These are phyloP conservation scores for Apophysomyces variabilis DNA, from an alignment of 371 early-diverging fungal species.

Conservation along the genomic window DNA sequence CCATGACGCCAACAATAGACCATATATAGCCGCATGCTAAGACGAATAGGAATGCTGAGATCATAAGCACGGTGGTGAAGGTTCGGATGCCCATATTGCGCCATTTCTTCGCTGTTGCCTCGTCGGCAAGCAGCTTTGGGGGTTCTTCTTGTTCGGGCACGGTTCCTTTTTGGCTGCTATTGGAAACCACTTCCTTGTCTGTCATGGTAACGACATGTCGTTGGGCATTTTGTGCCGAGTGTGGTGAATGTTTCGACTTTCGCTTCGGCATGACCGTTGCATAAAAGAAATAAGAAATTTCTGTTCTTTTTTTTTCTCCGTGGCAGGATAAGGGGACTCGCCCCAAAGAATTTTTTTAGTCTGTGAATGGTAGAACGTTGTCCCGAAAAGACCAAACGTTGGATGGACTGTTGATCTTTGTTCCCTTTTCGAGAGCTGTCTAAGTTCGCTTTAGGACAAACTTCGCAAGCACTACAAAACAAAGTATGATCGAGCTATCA, in stretches of 20 bases:
- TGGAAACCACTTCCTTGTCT: not conserved
- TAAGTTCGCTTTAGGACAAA: too few species aligned
- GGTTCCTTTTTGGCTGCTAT: not conserved
- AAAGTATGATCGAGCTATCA: too few species aligned
- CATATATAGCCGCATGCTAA: conserved; percentile 80
- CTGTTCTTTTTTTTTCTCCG: not conserved
- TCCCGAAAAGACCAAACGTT: too few species aligned
- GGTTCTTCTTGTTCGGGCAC: not conserved
- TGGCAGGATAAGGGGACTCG: not conserved
- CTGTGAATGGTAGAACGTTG: too few species aligned
- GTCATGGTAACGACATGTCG: not conserved
- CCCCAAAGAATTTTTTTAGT: too few species aligned
- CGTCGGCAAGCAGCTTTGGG: conserved; percentile 42
- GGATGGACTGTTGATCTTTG: too few species aligned
- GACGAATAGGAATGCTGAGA: conserved; percentile 78
- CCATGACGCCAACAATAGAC: conserved; percentile 71
- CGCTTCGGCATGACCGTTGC: conserved; percentile 1
- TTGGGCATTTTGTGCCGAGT: not conserved
- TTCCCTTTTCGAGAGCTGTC: too few species aligned
- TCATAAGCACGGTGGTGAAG: conserved; percentile 89
- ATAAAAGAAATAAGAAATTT: not conserved
- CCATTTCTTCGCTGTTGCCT: conserved; percentile 70
- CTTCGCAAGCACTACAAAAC: too few species aligned
- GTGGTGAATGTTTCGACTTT: not conserved
- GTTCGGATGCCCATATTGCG: conserved; percentile 81